Conservation (phyloP, 1,139 yeast species). For the Eremothecium cymbalariae region DNA sequence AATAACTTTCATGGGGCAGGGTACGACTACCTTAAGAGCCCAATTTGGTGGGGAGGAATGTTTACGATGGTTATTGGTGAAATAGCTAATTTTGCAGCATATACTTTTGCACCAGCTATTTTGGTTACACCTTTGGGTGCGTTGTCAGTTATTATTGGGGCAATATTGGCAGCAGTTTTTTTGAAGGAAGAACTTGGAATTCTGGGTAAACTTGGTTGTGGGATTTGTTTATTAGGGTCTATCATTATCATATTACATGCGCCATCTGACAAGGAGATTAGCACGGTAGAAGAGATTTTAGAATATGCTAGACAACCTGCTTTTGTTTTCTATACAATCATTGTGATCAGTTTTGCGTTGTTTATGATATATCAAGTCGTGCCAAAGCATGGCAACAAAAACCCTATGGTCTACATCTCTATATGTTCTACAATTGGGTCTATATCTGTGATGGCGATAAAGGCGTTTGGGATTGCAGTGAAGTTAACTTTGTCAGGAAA, state of each 20-base stretch:
- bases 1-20: constrained; percentile 60
- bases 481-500: constrained; percentile 81
- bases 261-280: constrained; percentile 84
- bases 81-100: constrained; percentile 88
- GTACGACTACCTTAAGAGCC: constrained; percentile 67
- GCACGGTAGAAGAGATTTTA: constrained; percentile 82
- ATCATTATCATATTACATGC: constrained; percentile 89
- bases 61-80: constrained; percentile 88
- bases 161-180: constrained; percentile 78
- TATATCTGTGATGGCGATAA: constrained; percentile 83
- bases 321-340: constrained; percentile 56
- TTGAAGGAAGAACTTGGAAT: constrained; percentile 81
- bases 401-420: constrained; percentile 85
- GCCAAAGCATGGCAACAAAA: constrained; percentile 69
- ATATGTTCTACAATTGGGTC: constrained; percentile 90
- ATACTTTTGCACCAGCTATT: constrained; percentile 91
- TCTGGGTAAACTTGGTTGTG: constrained; percentile 91
- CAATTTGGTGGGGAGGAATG: constrained; percentile 96
- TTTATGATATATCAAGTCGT: constrained; percentile 80
- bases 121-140: constrained; percentile 92
- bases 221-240: constrained; percentile 80
- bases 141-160: constrained; percentile 80
- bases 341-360: constrained; percentile 57
- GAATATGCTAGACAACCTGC: constrained; percentile 75
- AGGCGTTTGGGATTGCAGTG: constrained; percentile 88